Percentiles rank a stretch among this genome's conserved stretches.
Conservation (phyloP, 768 basidiomycete species). For the Lactarius akahatsu region DNA sequence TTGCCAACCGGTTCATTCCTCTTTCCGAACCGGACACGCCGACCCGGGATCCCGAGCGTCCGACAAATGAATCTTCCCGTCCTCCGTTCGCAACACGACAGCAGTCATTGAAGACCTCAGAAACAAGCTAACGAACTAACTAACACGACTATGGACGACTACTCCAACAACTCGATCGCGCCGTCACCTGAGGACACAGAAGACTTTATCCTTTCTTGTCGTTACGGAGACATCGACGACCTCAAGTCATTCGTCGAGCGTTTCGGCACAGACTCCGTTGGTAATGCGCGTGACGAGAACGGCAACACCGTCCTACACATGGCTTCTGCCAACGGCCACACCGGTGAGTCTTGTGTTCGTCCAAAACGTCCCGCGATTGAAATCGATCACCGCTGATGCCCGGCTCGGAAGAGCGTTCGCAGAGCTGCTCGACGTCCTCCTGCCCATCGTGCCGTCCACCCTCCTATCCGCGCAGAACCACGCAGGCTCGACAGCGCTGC, state of each 20-base stretch:
- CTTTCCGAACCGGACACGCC: too few relatives aligned
- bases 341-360: constrained; percentile 50
- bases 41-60: too few relatives aligned
- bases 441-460: constrained; percentile 55
- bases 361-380: not conserved
- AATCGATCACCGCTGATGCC: not conserved
- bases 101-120: too few relatives aligned
- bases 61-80: too few relatives aligned
- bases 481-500: constrained; percentile 79
- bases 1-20: too few relatives aligned
- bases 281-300: constrained; percentile 63
- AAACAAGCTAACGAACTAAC: not conserved
- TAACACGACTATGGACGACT: not conserved
- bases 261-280: constrained; percentile 53
- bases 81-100: too few relatives aligned
- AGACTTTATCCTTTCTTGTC: constrained; percentile 77
- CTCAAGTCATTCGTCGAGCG: constrained; percentile 61
- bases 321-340: constrained; percentile 85
- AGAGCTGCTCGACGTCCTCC: constrained; percentile 77
- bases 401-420: constrained; percentile 42
- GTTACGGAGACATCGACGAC: constrained; percentile 87
- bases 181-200: constrained; percentile 51
- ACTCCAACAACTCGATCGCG: not conserved
- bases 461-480: constrained; percentile 63
- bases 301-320: constrained; percentile 84